Conservation (phyloP, 352 stramenopile genomes). For the Thraustotheca clavata region DNA sequence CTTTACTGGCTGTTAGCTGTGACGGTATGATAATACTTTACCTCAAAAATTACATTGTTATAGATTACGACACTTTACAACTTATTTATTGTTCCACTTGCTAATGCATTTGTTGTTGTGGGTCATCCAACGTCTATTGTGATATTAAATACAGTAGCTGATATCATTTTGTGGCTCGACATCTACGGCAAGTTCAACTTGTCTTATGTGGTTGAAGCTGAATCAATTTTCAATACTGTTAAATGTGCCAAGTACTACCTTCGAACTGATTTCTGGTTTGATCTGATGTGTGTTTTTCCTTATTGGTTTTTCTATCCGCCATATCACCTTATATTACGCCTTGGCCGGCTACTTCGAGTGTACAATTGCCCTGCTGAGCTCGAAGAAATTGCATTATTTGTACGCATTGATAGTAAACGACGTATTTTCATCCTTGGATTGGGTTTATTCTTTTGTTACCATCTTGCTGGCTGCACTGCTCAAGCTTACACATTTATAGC, state of each 20-base stretch:
- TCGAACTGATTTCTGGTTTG: neutral
- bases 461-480: conserved; percentile 14
- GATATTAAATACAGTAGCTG: conserved; percentile 1
- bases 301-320: conserved; percentile 10
- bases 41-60: neutral
- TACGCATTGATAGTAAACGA: conserved; percentile 10
- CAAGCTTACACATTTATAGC: conserved; percentile 3
- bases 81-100: conserved; percentile 1
- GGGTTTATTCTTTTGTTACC: conserved; percentile 15
- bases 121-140: neutral
- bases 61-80: conserved; percentile 16
- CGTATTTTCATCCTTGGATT: conserved; percentile 14
- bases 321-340: neutral
- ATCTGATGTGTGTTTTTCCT: conserved; percentile 12
- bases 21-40: neutral
- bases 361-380: neutral
- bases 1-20: conserved; percentile 1
- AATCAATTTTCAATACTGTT: conserved; percentile 13
- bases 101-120: conserved; percentile 13
- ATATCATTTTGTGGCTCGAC: conserved; percentile 5
- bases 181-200: conserved; percentile 22
- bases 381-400: conserved; percentile 15
- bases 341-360: neutral
- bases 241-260: conserved; percentile 15
- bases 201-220: conserved; percentile 13